Evolutionary conservation across 2,329 filamentous ascomycete genomes (phyloP).

Genomic region (Trichoderma atrobrunneum): DNA sequence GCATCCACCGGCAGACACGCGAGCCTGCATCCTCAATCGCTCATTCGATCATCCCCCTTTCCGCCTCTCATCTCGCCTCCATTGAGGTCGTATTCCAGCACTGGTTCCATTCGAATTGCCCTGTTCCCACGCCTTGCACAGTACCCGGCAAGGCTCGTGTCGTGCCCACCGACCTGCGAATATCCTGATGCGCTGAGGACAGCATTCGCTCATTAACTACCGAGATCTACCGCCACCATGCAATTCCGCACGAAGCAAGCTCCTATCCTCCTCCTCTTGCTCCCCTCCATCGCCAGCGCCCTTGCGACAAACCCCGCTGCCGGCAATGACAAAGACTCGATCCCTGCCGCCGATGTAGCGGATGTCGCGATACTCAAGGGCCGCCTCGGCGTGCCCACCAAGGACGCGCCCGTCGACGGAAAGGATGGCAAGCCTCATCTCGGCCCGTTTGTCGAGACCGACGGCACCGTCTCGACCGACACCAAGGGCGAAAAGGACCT

Average conservation of each 20-base stretch:
- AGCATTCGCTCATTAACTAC: neutral
- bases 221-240: conserved; percentile 45
- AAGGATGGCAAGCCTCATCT: conserved; percentile 91
- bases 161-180: neutral
- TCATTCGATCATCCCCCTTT: conserved; percentile 7
- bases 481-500: conserved; percentile 37
- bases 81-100: neutral
- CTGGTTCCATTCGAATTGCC: neutral
- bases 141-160: neutral
- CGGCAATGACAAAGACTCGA: conserved; percentile 23
- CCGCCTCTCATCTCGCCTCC: conserved; percentile 1
- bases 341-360: conserved; percentile 28
- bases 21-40: conserved; percentile 9
- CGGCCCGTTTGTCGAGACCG: conserved; percentile 71
- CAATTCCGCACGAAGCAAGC: conserved; percentile 54
- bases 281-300: conserved; percentile 53
- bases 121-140: neutral
- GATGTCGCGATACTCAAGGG: conserved; percentile 31
- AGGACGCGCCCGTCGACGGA: conserved; percentile 86
- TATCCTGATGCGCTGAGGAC: conserved; percentile 5
- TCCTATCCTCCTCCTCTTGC: conserved; percentile 58
- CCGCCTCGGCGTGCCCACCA: conserved; percentile 47
- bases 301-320: conserved; percentile 33
- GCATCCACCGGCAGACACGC: conserved; percentile 16
- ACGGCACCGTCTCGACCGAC: conserved; percentile 32